Evolutionary conservation across 139 green algal genomes (phyloP).

Genomic region (Penium margaritaceum): DNA sequence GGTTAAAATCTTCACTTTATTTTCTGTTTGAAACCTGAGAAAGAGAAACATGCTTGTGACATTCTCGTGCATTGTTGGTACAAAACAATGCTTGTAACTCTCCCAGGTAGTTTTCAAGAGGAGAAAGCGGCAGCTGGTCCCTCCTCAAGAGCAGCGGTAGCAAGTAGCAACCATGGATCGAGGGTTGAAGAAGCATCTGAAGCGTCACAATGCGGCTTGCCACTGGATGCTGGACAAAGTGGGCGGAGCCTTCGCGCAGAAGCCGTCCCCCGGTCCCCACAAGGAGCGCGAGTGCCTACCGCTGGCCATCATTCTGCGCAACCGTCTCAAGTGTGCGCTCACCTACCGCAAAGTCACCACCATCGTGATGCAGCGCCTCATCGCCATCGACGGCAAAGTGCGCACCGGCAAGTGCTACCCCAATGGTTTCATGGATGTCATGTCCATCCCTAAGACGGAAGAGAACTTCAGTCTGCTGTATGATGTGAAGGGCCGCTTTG

Average conservation of each 20-base stretch:
- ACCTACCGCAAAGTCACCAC: slow-evolving; percentile 87
- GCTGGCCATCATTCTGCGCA: slow-evolving; percentile 90
- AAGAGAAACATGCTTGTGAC: no score
- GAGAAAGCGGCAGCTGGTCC: no score
- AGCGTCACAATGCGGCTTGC: slow-evolving; percentile 90
- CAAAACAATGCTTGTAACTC: no score
- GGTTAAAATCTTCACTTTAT: no score
- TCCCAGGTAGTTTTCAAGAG: no score
- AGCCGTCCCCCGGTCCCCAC: slow-evolving; percentile 86
- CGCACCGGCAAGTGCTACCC: slow-evolving; percentile 92
- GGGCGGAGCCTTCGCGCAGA: slow-evolving; percentile 94
- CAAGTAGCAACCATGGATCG: no score
- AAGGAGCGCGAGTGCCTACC: slow-evolving; percentile 96
- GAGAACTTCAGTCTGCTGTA: slow-evolving; percentile 83
- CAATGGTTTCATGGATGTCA: slow-evolving; percentile 94
- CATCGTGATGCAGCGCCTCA: slow-evolving; percentile 93
- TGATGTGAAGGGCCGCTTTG: slow-evolving; percentile 95
- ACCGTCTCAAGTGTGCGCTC: slow-evolving; percentile 98
- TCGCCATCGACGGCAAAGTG: slow-evolving; percentile 95
- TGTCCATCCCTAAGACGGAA: slow-evolving; percentile 90
- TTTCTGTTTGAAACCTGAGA: no score
- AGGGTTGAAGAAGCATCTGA: slow-evolving; percentile 93
- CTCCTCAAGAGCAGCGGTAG: no score
- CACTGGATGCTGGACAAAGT: slow-evolving; percentile 99
- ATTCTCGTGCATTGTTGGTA: no score